Evolutionary conservation across 2,329 filamentous ascomycete genomes (phyloP), one percentile per base, ranked within the genome.

Genomic region (Stachybotrys elegans): DNA sequence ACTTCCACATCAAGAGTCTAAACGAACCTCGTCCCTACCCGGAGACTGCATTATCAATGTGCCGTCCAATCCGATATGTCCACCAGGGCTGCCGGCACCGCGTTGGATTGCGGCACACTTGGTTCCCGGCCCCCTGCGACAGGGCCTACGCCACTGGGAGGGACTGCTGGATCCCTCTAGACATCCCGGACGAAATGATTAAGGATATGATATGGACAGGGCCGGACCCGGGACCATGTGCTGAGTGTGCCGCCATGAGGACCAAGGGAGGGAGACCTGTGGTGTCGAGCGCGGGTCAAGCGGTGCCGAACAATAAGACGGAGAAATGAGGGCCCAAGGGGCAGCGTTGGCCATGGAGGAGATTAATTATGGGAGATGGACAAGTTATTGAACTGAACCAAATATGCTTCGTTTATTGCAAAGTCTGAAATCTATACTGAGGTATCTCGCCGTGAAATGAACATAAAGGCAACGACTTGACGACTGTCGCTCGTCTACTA

Each of bases 21-120:
- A n/a, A n/a, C n/a, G n/a, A n/a, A n/a, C n/a, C n/a, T n/a, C n/a
- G n/a, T n/a, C n/a, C n/a, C n/a, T n/a, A n/a, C n/a, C n/a, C n/a
- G n/a, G n/a, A n/a, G n/a, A n/a, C n/a, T n/a, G n/a, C n/a, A n/a
- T n/a, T n/a, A n/a, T n/a, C 29, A 14, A 59, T 59, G 55, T 59
- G 57, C 34, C 47, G 48, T 17, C 44, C 51, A 1, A 22, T 56
- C 29, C 44, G 47, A 16, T 59, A 57, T 43, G 42, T 51, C 12
- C 49, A 57, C 32, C 50, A 49, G 5, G n/a, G 21, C n/a, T 59
- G 57, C 39, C 43, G 51, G 2, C 56, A 59, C 29, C 43, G 44
- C 3, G 17, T 59, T 14, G 43, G 45, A 8, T 4, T 29, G 3
- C 34, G 42, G 8, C 9, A 40, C 5, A 13, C 47, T 9, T 56